Base-by-base conservation (phyloP, 305 asterid genomes). In the Rubia balearica region DNA sequence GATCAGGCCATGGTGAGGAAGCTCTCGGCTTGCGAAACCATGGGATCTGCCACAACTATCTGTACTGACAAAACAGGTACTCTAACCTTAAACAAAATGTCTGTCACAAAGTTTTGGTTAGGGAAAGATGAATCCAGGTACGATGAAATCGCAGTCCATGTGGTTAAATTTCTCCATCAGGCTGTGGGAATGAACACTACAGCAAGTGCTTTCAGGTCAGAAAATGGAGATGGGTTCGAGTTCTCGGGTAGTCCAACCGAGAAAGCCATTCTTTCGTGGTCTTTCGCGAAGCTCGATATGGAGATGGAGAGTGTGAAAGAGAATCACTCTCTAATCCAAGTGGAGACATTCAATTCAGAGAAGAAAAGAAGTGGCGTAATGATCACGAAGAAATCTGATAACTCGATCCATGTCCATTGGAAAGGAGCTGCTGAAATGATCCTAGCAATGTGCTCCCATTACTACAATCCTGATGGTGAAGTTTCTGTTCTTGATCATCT, bases 401-500 rank as follows among this genome's bases (percentile, higher is more conserved):
- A 70, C n/a, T 65, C 76, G 0, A 30, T 66, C 30, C 86, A 86
- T 42, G 89, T 78, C 8, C 95, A 88, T 56, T 86, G 95, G 91
- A 90, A 90, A 80, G 96, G 96, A 19, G 96, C 90, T 3, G 90
- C 96, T 41, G 96, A 89, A 65, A 83, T 90, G 92, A 76, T 88
- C 16, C 78, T 85, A 21, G 85, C 80, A 70, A 79, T 81, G 85
- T 89, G 96, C 75, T 78, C 91, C 0, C 77, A 81, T 61, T 88
- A 83, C 77, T 87, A 83, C 64, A 81, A 86, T 78, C 17, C 14
- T 7, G 76, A 79, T 10, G 96, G 96, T 17, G 73, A 81, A 19
- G 59, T 67, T 12, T 83, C 45, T 69, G 71, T 61, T 13, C 51
- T 89, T 9, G 72, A 71, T 48, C 76, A 75, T 13, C 5, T 17